phyloP scores from a whole-genome alignment of 192 early-diverging fungal genomes.

The Dimargaris xerosporica region DNA sequence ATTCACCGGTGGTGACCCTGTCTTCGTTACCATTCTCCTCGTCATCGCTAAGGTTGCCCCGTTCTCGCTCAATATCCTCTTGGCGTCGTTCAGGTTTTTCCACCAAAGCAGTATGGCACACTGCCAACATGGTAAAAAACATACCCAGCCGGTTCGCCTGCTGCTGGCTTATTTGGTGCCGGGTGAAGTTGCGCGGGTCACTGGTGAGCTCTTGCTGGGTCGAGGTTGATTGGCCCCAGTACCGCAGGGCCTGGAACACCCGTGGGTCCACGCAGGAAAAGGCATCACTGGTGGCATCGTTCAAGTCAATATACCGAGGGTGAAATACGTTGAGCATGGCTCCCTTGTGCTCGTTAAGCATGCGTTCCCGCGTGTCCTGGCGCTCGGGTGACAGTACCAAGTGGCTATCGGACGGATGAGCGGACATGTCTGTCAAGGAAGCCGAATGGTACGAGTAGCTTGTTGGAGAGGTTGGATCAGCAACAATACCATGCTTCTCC shows the following conservation, averaged over 20 bases:
- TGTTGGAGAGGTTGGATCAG: too few species aligned
- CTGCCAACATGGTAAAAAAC: conserved; percentile 75
- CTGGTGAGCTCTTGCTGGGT: conserved; percentile 9
- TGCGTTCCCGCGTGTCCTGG: conserved; percentile 14
- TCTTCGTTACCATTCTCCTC: conserved; percentile 20
- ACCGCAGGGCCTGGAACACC: conserved; percentile 50
- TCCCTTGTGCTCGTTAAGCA: conserved; percentile 36
- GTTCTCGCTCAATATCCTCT: conserved; percentile 26
- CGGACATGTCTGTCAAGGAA: neutral
- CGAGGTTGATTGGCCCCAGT: too few species aligned
- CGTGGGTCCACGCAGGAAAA: conserved; percentile 77
- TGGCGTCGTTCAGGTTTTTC: conserved; percentile 36
- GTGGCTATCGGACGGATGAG: neutral
- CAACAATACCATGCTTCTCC: conserved; percentile 15
- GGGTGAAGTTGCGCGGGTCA: neutral
- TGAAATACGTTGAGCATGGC: conserved; percentile 50
- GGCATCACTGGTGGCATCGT: conserved; percentile 29
- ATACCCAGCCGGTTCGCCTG: conserved; percentile 52
- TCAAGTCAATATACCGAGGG: conserved; percentile 44
- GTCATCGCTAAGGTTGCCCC: conserved; percentile 25
- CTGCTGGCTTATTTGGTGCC: conserved; percentile 6
- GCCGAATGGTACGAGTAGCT: neutral
- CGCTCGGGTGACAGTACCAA: neutral
- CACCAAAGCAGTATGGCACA: conserved; percentile 92
- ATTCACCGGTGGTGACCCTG: neutral